These are phyloP conservation scores for Chloranthus sessilifolius DNA, from an alignment of 164 flowering plant genomes.

Conservation along the genomic window DNA sequence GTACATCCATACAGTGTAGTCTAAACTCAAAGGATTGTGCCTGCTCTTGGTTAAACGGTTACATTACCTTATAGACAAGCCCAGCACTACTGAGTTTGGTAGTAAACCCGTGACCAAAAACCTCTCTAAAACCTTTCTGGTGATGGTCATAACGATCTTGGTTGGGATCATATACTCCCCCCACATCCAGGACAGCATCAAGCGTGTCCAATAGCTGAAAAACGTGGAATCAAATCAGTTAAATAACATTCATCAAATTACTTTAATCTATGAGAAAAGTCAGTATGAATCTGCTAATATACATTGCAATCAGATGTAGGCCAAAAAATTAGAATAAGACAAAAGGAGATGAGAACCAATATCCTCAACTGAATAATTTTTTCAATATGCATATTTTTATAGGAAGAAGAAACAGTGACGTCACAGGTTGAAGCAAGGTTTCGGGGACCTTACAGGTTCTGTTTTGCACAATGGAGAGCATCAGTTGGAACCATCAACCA, in stretches of 20 bases:
- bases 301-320: no score
- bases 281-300: no score
- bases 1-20: neutral
- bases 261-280: neutral
- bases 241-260: neutral
- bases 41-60: neutral
- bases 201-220: slow-evolving; percentile 48
- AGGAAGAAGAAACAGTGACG: no score
- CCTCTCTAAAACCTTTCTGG: slow-evolving; percentile 59
- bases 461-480: no score
- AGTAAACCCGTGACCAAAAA: slow-evolving; percentile 54
- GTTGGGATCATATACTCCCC: slow-evolving; percentile 55
- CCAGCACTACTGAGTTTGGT: slow-evolving; percentile 73
- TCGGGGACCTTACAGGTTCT: no score
- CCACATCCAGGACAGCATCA: slow-evolving; percentile 72
- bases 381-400: no score
- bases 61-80: slow-evolving; percentile 53
- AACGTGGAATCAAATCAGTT: neutral
- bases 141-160: slow-evolving; percentile 64
- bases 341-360: no score
- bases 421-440: no score
- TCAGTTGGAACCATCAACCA: no score
- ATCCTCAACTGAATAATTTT: no score
- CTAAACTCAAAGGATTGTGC: neutral
- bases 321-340: no score